Evolutionary conservation across 495 filamentous ascomycete genomes (phyloP), one percentile per base, ranked within the genome.

Genomic region (Hypoxylon fragiforme): DNA sequence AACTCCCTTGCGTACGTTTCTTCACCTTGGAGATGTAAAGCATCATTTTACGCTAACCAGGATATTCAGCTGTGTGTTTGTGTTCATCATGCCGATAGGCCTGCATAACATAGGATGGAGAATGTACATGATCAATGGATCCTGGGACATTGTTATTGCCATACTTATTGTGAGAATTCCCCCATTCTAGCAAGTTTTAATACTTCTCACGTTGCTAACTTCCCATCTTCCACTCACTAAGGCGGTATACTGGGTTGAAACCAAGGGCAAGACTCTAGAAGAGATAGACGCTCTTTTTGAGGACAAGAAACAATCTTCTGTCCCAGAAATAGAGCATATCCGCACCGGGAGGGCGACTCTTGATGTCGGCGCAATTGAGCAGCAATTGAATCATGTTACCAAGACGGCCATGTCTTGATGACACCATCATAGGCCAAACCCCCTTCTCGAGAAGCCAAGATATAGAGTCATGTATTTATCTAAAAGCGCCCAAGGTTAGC

Each of bases 331-430:
- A 2, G 75, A 76, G 42, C 44, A 64, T 20, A 59, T 78, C 15
- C 68, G 67, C 3, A 60, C 38, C 6, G 74, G 74, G 8, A n/a
- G 20, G 26, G 7, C 28, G 4, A 12, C 13, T 11, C 30, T 91
- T 72, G 75, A 88, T 41, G 80, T 80, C 55, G 75, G 79, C 28
- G 77, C 92, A 31, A 79, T 75, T 59, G 89, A 88, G 84, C 82
- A 85, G 24, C 86, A 85, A 50, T 86, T 82, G 44, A 76, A 73
- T 13, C 74, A 76, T 56, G 80, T 84, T 57, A 65, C 75, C 14
- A 63, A 61, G 11, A 20, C 12, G 15, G 21, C 8, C 0, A 39
- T 50, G 34, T 43, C 11, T 18, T 7, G 30, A 36, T 38, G 39
- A 8, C 16, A 20, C 16, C 30, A 1, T 12, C 19, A 20, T 37